A percentile compares a stretch with the other conserved stretches of the same genome.
Conservation (phyloP, 2,329 filamentous ascomycete genomes). For the Zelopaecilomyces penicillatus region DNA sequence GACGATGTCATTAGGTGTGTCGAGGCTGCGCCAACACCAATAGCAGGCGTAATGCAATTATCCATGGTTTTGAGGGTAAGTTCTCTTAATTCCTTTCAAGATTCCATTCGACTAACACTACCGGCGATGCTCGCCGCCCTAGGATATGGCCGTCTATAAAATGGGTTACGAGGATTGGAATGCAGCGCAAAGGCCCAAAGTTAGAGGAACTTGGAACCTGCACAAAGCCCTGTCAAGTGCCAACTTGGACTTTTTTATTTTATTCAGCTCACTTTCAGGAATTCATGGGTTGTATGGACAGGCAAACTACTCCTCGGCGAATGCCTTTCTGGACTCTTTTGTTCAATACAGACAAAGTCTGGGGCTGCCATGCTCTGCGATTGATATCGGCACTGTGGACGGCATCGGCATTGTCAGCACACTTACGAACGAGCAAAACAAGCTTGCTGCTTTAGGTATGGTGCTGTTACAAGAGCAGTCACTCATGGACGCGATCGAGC, state of each 20-base stretch:
- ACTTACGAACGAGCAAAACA: not conserved
- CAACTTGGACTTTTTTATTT: slow-evolving; percentile 23
- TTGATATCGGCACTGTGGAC: slow-evolving; percentile 6
- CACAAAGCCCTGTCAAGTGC: slow-evolving; percentile 10
- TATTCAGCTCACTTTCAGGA: slow-evolving; percentile 19
- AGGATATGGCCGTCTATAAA: slow-evolving; percentile 7
- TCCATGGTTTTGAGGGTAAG: slow-evolving; percentile 21
- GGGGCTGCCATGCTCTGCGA: slow-evolving; percentile 4
- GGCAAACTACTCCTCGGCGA: slow-evolving; percentile 23
- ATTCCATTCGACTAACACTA: not conserved
- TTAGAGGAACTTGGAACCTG: slow-evolving; percentile 18
- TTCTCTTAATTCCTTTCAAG: too few species aligned
- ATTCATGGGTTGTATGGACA: slow-evolving; percentile 20
- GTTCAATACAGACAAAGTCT: slow-evolving; percentile 10
- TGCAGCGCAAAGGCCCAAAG: slow-evolving; percentile 15
- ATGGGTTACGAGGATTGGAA: slow-evolving; percentile 20
- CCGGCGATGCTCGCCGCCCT: not conserved
- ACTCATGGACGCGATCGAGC: not conserved
- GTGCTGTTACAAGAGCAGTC: not conserved
- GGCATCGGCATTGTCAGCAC: slow-evolving; percentile 1
- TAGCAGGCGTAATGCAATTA: slow-evolving; percentile 28
- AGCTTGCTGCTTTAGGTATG: not conserved
- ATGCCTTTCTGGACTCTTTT: slow-evolving; percentile 23
- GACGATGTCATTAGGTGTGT: slow-evolving; percentile 7
- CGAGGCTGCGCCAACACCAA: slow-evolving; percentile 17